These are phyloP conservation scores for Mayamaea pseudoterrestris DNA, from an alignment of 108 stramenopile species.

Conservation along the genomic window DNA sequence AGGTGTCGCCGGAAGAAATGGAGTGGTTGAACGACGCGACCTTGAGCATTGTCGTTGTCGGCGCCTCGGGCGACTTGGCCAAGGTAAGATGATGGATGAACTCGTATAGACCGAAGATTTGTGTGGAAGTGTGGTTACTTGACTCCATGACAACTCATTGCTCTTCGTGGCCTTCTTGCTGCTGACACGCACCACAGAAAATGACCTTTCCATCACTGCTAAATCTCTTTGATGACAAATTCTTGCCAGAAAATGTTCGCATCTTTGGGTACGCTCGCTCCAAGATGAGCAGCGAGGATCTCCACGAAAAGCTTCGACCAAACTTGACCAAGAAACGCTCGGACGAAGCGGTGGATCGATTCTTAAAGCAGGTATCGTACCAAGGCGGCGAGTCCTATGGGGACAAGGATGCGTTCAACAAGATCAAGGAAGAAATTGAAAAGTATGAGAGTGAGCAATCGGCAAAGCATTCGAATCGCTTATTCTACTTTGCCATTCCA, in stretches of 20 bases:
- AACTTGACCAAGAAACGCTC: constrained; percentile 36
- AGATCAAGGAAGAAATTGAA: constrained; percentile 21
- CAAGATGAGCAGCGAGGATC: constrained; percentile 53
- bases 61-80: constrained; percentile 5
- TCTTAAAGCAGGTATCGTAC: constrained; percentile 67
- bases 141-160: no score
- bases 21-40: constrained; percentile 7
- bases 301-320: constrained; percentile 69
- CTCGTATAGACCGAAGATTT: neutral
- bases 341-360: constrained; percentile 42
- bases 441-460: constrained; percentile 17
- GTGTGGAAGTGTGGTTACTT: neutral
- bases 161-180: no score
- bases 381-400: constrained; percentile 70
- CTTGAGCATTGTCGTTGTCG: constrained; percentile 14
- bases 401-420: constrained; percentile 55
- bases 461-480: constrained; percentile 32
- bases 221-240: constrained; percentile 59
- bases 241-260: constrained; percentile 57
- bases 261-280: constrained; percentile 93
- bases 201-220: constrained; percentile 92
- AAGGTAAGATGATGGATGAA: neutral
- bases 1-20: constrained; percentile 9
- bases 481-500: constrained; percentile 98
- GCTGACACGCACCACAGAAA: no score